Evolutionary conservation across 208 protist genomes (phyloP), one percentile per base, ranked within the genome.

Genomic region (Leishmania martiniquensis): DNA sequence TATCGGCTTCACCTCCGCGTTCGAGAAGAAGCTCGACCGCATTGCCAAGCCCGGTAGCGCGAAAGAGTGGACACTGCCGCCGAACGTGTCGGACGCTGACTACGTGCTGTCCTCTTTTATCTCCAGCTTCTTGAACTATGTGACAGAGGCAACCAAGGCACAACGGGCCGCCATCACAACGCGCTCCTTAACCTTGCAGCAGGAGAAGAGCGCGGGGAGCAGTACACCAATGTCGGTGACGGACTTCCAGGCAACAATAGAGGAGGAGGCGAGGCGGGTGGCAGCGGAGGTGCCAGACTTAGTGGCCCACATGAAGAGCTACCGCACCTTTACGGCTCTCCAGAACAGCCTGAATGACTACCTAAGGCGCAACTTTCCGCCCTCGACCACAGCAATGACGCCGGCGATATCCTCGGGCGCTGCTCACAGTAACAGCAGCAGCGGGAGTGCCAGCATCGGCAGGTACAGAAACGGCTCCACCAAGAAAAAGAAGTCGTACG

Each of bases 11-110:
- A 97, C 94, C 71, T 84, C 91, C 10, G 82, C 75, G 6, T 96
- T 97, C 80, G 94, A 97, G 82, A 95, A 95, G 80, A 86, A 95
- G 80, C 91, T 97, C 15, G 94, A 97, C 81, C 82, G 84, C 66
- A 93, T 97, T 44, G 94, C 94, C 22, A 96, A 97, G 75, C 92
- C 92, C n/a, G 67, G 82, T 2, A 44, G 13, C 34, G 49, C 29
- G 39, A 51, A 72, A 44, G 39, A 57, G 45, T 54, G 34, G 57
- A 12, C 52, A 20, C 71, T 77, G 63, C 59, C 72, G 55, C 57
- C 54, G 4, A 49, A 67, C 37, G 72, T 93, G 37, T 89, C 92
- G 10, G 87, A 92, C 69, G 91, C 91, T 7, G 94, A 97, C 80
- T 90, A 91, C 55, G 92, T 97, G 29, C 89, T 97, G 54, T 97